These are phyloP conservation scores for Zygoascus bituminiphila DNA, from an alignment of 805 yeast genomes.

Conservation along the genomic window DNA sequence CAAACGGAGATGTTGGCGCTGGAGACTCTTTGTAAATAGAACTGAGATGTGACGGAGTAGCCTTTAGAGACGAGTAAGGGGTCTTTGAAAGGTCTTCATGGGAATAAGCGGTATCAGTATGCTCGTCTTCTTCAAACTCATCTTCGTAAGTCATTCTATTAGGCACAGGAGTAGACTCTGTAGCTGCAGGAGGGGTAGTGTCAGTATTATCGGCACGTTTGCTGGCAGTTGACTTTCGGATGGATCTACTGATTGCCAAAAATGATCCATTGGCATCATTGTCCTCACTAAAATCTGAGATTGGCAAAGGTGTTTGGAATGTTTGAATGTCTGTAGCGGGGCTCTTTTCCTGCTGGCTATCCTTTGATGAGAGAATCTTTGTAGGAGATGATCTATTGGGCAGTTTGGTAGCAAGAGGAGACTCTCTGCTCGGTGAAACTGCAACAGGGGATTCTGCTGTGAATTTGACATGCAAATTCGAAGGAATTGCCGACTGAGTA, in stretches of 20 bases:
- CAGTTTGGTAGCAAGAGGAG: not conserved
- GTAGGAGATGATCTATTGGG: not conserved
- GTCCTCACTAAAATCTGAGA: not conserved
- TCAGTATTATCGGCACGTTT: not conserved
- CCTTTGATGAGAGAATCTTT: not conserved
- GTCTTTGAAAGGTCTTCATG: not conserved
- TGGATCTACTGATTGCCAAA: conserved; percentile 15
- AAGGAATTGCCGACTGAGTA: not conserved
- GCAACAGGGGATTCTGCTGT: not conserved
- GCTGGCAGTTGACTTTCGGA: conserved; percentile 1
- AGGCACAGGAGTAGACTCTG: not conserved
- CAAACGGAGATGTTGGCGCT: conserved; percentile 4
- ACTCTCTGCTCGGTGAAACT: not conserved
- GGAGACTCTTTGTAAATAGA: not conserved
- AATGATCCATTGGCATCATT: conserved; percentile 8
- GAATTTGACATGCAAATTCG: not conserved
- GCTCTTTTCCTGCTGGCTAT: too few relatives aligned
- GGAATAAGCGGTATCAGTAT: not conserved
- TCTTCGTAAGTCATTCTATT: not conserved
- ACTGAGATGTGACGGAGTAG: not conserved
- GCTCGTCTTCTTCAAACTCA: not conserved
- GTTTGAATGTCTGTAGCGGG: not conserved
- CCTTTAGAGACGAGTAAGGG: not conserved
- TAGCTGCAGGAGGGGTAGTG: not conserved
- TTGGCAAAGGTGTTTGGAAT: not conserved